phyloP scores from a whole-genome alignment of 2,329 filamentous ascomycete genomes.

The Coniochaeta sp. region DNA sequence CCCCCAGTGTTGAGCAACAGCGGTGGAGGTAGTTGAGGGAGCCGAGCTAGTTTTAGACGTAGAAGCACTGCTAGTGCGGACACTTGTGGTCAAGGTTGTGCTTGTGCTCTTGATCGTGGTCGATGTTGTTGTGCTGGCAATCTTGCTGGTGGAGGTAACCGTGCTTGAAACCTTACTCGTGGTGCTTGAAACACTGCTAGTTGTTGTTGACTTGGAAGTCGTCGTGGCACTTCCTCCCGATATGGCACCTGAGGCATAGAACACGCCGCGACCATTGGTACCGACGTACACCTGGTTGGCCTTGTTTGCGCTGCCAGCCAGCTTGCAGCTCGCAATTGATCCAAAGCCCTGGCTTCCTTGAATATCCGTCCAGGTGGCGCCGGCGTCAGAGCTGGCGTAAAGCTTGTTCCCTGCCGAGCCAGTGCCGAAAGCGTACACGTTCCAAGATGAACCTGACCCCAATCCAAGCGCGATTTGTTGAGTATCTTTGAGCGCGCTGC shows the following conservation, averaged over 20 bases:
- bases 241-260: slow-evolving; percentile 23
- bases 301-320: slow-evolving; percentile 37
- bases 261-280: slow-evolving; percentile 40
- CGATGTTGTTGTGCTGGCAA: slow-evolving; percentile 1
- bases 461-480: slow-evolving; percentile 35
- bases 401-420: slow-evolving; percentile 33
- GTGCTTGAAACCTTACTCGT: too few relatives aligned
- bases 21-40: slow-evolving; percentile 8
- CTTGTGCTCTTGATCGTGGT: slow-evolving; percentile 8
- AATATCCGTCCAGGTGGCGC: slow-evolving; percentile 36
- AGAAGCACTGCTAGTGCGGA: slow-evolving; percentile 3
- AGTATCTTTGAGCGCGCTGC: slow-evolving; percentile 26
- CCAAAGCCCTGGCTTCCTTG: slow-evolving; percentile 39
- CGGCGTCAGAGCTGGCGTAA: slow-evolving; percentile 35
- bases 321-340: slow-evolving; percentile 26
- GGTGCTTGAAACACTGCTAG: slow-evolving; percentile 2
- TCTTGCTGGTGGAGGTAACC: slow-evolving; percentile 1
- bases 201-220: neutral
- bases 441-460: slow-evolving; percentile 31
- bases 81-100: slow-evolving; percentile 7
- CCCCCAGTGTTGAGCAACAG: slow-evolving; percentile 6
- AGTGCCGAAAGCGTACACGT: slow-evolving; percentile 38
- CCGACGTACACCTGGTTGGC: slow-evolving; percentile 39
- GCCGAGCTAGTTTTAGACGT: slow-evolving; percentile 4
- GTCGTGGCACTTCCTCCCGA: slow-evolving; percentile 5